phyloP scores from a whole-genome alignment of 2,329 filamentous ascomycete species.

The Penicillium crustosum region DNA sequence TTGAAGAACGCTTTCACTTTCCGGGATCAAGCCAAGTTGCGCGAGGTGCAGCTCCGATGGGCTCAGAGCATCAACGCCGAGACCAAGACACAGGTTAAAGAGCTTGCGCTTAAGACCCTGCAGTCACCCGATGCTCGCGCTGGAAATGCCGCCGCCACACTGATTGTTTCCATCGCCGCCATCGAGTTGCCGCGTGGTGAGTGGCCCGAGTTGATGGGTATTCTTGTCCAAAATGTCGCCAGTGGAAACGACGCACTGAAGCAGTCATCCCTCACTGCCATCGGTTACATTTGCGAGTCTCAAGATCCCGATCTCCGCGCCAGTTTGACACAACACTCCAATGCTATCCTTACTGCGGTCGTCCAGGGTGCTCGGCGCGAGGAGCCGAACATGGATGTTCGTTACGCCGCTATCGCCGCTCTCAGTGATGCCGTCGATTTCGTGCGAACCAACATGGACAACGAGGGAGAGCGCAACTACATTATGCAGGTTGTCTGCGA shows the following conservation, averaged over 20 bases:
- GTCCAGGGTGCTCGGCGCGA: constrained; percentile 97
- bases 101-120: constrained; percentile 84
- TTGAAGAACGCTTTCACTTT: constrained; percentile 98
- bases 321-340: constrained; percentile 81
- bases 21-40: constrained; percentile 82
- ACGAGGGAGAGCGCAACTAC: constrained; percentile 98
- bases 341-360: constrained; percentile 95
- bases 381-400: constrained; percentile 86
- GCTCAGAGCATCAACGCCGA: constrained; percentile 75
- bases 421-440: constrained; percentile 97
- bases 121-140: constrained; percentile 76
- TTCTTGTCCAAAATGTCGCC: constrained; percentile 88
- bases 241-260: constrained; percentile 84
- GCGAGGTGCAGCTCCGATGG: constrained; percentile 93
- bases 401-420: constrained; percentile 87
- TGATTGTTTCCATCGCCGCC: constrained; percentile 89
- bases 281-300: constrained; percentile 97
- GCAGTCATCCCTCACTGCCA: constrained; percentile 90
- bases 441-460: constrained; percentile 96
- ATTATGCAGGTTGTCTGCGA: constrained; percentile 99
- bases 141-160: constrained; percentile 86
- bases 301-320: constrained; percentile 84
- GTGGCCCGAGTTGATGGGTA: constrained; percentile 89
- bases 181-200: constrained; percentile 92
- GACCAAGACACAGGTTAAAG: constrained; percentile 85